Base-by-base conservation (phyloP, 352 stramenopile species). In the Globisporangium parvum region DNA sequence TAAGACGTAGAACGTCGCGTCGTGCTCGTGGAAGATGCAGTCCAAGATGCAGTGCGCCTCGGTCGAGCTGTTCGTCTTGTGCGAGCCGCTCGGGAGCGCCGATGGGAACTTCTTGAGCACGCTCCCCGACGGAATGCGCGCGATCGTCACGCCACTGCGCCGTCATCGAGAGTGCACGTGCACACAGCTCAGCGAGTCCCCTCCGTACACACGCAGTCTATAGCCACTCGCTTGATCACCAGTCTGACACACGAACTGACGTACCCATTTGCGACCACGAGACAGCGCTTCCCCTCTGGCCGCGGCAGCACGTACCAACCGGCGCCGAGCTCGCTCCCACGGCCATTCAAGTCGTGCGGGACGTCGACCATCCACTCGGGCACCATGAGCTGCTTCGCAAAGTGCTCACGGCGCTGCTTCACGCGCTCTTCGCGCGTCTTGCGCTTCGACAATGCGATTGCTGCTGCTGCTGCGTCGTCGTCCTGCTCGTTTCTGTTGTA, bases 281-380 rank as follows among this genome's bases (percentile, higher is more conserved):
- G 66, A 47, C 86, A 94, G 42, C 87, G 81, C 68, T 96, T 95
- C 51, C 91, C 91, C 52, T 97, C 91, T 2, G 91, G 91, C n/a
- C 88, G 75, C 17, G 91, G 85, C 58, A 96, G 62, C 59, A 97
- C 89, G 56, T 91, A 96, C 91, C 91, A 97, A 42, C 87, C 89
- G 11, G 77, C 77, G 31, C 85, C 87, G 2, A 83, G 59, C 23
- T 65, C 59, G 57, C 75, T 93, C 23, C 71, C 80, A 28, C 60
- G 77, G 51, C 87, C 87, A 55, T 97, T 93, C 42, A 97, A 71
- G 51, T 93, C 84, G 26, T 42, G 60, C 8, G 89, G 91, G 1
- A 95, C 66, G 52, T 95, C 84, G 33, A 96, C 70, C 58, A 97
- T 79, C 88, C 91, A 97, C 63, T 97, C 90, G 26, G 88, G 88